Evolutionary conservation across 2,329 filamentous ascomycete species (phyloP).

Genomic region (Botrytis fragariae): DNA sequence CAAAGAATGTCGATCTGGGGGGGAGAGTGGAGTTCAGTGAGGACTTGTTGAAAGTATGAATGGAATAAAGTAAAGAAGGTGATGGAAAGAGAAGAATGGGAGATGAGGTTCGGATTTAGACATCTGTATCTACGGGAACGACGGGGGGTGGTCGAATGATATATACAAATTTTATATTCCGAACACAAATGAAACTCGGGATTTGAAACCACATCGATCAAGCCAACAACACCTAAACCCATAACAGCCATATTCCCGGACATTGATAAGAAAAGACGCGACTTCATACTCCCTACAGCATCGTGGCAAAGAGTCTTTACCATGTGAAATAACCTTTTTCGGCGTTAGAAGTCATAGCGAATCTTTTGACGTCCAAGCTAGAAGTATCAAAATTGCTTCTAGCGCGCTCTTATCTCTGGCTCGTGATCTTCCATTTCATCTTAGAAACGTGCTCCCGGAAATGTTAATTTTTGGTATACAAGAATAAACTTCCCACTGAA

Average conservation of each 20-base stretch:
- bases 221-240: neutral
- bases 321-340: neutral
- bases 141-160: neutral
- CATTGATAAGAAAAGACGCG: neutral
- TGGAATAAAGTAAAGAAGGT: neutral
- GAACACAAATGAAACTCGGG: neutral
- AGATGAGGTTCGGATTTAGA: neutral
- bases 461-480: neutral
- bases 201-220: neutral
- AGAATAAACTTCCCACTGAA: neutral
- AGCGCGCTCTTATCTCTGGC: neutral
- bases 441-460: neutral
- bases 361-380: neutral
- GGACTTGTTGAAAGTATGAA: neutral
- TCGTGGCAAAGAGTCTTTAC: neutral
- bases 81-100: neutral
- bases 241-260: neutral
- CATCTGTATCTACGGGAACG: neutral
- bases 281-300: neutral
- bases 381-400: conserved; percentile 10
- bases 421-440: neutral
- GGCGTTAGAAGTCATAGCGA: neutral
- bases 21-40: neutral
- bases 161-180: neutral
- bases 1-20: neutral